Evolutionary conservation across 1,139 yeast genomes (phyloP).

Genomic region (Lodderomyces oxycetoniae): DNA sequence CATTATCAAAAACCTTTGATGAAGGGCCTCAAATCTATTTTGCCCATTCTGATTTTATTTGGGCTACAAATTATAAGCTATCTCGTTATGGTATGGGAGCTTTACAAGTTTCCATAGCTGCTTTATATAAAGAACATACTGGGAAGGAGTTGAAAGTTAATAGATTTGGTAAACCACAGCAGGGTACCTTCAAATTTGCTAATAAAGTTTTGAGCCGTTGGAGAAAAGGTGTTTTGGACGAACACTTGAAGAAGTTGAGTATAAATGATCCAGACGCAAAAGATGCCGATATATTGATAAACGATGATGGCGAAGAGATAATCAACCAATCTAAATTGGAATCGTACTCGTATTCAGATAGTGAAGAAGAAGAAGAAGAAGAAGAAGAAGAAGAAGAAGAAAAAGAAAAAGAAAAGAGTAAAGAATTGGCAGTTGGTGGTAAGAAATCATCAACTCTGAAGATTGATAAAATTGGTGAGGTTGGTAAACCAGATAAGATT

Average conservation of each 20-base stretch:
- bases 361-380: conserved; percentile 28
- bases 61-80: conserved; percentile 81
- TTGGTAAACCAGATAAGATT: conserved; percentile 33
- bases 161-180: conserved; percentile 80
- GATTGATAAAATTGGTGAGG: conserved; percentile 30
- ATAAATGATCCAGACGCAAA: conserved; percentile 43
- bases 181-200: conserved; percentile 77
- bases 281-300: conserved; percentile 45
- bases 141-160: conserved; percentile 73
- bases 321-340: conserved; percentile 44
- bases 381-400: conserved; percentile 14
- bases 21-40: conserved; percentile 81
- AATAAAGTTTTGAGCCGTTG: conserved; percentile 68
- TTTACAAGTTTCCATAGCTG: conserved; percentile 77
- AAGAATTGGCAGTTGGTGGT: conserved; percentile 6
- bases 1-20: conserved; percentile 59
- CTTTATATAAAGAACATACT: conserved; percentile 73
- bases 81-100: conserved; percentile 91
- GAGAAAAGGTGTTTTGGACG: conserved; percentile 75
- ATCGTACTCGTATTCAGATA: conserved; percentile 26
- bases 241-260: conserved; percentile 56
- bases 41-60: conserved; percentile 83
- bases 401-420: conserved; percentile 14
- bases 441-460: too few species aligned
- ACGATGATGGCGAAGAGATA: conserved; percentile 47